phyloP scores from a whole-genome alignment of 495 filamentous ascomycete genomes.

The Pseudevernia furfuracea region DNA sequence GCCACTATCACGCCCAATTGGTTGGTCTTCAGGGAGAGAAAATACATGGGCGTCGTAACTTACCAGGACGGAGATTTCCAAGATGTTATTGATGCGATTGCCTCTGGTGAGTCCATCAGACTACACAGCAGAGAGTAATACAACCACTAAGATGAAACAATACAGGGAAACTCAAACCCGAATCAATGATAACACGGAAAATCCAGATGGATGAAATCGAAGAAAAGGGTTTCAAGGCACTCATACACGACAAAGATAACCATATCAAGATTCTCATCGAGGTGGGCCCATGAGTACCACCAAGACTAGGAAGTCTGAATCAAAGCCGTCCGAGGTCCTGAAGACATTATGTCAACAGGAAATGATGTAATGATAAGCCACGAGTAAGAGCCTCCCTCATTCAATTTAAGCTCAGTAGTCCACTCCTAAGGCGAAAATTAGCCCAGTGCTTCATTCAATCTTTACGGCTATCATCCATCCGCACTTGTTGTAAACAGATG shows the following conservation, averaged over 20 bases:
- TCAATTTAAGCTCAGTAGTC: no score
- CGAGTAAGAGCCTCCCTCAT: no score
- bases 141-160: neutral
- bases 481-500: no score
- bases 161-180: conserved; percentile 43
- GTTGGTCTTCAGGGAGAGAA: conserved; percentile 39
- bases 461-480: no score
- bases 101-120: conserved; percentile 33
- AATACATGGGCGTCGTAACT: conserved; percentile 43
- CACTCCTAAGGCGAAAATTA: no score
- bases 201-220: conserved; percentile 48
- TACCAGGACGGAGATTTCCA: conserved; percentile 49
- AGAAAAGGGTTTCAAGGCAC: conserved; percentile 49
- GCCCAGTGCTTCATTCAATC: no score
- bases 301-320: neutral
- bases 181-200: conserved; percentile 51
- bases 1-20: conserved; percentile 43
- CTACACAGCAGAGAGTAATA: neutral
- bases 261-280: conserved; percentile 49
- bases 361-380: no score
- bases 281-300: conserved; percentile 7
- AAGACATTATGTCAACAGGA: no score
- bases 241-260: conserved; percentile 49
- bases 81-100: conserved; percentile 48
- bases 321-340: neutral